Percentiles rank a stretch among this genome's conserved stretches.
These are phyloP conservation scores for Globisporangium spinosum DNA, from an alignment of 352 stramenopile species.

Conservation along the genomic window DNA sequence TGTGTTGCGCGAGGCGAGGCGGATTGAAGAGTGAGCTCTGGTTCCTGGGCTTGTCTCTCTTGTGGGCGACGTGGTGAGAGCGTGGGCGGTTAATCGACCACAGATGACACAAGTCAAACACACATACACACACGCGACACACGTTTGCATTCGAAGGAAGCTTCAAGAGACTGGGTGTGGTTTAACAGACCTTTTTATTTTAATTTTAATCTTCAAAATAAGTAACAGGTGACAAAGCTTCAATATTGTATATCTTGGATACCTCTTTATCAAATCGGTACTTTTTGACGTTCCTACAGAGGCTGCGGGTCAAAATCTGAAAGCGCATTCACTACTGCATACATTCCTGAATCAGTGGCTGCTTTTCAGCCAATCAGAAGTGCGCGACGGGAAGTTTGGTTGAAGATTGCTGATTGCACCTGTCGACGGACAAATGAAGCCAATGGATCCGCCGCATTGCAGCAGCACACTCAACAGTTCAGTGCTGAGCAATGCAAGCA, in stretches of 20 bases:
- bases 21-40: constrained; percentile 4
- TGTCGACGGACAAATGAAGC: neutral
- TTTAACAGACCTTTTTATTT: neutral
- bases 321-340: neutral
- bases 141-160: neutral
- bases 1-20: constrained; percentile 5
- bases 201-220: too few species aligned
- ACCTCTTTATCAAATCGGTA: neutral
- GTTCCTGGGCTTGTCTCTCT: neutral
- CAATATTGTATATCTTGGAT: neutral
- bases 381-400: neutral
- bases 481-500: too few species aligned
- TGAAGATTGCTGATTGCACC: neutral
- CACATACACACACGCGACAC: neutral
- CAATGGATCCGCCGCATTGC: neutral
- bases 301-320: neutral
- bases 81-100: neutral
- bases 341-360: constrained; percentile 7
- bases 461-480: too few species aligned
- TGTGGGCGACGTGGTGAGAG: neutral
- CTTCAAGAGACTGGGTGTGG: neutral
- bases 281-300: neutral
- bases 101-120: neutral
- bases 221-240: neutral
- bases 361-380: constrained; percentile 5